These are phyloP conservation scores for Hypoxylon intermedium DNA, from an alignment of 495 filamentous ascomycete genomes.

Conservation along the genomic window DNA sequence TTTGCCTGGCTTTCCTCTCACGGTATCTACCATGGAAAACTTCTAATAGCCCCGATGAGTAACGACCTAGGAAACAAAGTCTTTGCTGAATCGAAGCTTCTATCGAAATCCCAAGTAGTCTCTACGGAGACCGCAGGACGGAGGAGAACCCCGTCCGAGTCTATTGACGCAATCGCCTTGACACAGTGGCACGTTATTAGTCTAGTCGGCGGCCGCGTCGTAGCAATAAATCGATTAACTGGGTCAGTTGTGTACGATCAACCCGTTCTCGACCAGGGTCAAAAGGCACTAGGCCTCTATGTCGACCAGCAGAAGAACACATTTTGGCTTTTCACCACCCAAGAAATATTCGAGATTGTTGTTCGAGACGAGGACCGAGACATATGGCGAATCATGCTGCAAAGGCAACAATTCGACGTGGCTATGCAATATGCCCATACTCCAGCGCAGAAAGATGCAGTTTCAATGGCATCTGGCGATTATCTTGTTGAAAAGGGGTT, in stretches of 20 bases:
- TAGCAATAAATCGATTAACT: constrained; percentile 85
- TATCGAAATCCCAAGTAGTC: constrained; percentile 74
- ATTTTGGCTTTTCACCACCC: constrained; percentile 90
- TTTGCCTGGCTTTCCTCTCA: constrained; percentile 92
- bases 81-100: constrained; percentile 74
- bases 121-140: constrained; percentile 68
- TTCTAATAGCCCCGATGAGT: constrained; percentile 60
- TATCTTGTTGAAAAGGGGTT: constrained; percentile 79
- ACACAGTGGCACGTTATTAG: constrained; percentile 94
- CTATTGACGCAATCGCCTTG: constrained; percentile 79
- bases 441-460: constrained; percentile 80
- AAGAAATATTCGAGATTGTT: constrained; percentile 92
- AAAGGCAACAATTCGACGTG: constrained; percentile 82
- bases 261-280: constrained; percentile 78
- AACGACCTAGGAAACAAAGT: constrained; percentile 69
- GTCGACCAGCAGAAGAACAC: constrained; percentile 92
- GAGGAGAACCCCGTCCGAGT: constrained; percentile 69
- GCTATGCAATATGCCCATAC: constrained; percentile 81
- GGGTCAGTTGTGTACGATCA: constrained; percentile 86
- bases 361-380: constrained; percentile 89
- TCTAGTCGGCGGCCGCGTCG: constrained; percentile 78
- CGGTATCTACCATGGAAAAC: constrained; percentile 84
- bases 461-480: constrained; percentile 89
- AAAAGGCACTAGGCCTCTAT: constrained; percentile 78
- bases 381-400: constrained; percentile 90